phyloP scores from a whole-genome alignment of 495 filamentous ascomycete genomes.

The Aspergillus saccharolyticus region DNA sequence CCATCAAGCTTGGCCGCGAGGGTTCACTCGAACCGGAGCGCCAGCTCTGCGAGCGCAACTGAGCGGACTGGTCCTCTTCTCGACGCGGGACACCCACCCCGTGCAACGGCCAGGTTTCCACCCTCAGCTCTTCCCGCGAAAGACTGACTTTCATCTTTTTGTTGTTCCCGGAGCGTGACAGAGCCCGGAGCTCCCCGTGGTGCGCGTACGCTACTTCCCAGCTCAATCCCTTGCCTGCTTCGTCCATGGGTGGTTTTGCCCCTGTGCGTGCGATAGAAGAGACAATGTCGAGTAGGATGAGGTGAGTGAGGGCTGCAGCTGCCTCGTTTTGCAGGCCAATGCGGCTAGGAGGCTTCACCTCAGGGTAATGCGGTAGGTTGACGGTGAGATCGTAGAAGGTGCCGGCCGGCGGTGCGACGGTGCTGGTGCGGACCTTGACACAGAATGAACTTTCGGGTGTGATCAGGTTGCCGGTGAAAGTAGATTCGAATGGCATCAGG shows the following conservation, averaged over 20 bases:
- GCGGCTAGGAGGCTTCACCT: conserved; percentile 33
- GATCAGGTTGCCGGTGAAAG: conserved; percentile 34
- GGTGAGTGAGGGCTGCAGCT: conserved; percentile 33
- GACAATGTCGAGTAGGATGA: conserved; percentile 37
- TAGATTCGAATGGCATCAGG: conserved; percentile 39
- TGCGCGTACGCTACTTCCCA: conserved; percentile 41
- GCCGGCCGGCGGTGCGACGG: conserved; percentile 38
- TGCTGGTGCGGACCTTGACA: conserved; percentile 42
- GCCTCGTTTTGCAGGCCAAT: conserved; percentile 36
- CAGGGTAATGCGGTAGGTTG: conserved; percentile 27
- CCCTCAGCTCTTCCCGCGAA: conserved; percentile 28
- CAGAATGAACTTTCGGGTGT: conserved; percentile 34
- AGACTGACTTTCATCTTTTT: conserved; percentile 37
- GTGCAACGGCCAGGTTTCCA: conserved; percentile 22
- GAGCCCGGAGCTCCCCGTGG: conserved; percentile 34
- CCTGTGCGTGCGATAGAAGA: conserved; percentile 25
- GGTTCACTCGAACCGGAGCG: conserved; percentile 10
- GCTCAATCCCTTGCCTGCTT: background rate
- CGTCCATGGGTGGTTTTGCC: conserved; percentile 1
- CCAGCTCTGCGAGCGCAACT: conserved; percentile 23
- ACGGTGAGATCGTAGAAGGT: conserved; percentile 46
- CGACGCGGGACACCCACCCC: conserved; percentile 19
- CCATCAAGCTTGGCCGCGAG: conserved; percentile 25
- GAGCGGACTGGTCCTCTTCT: conserved; percentile 8
- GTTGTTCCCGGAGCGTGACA: conserved; percentile 18